Conservation (phyloP, 257 asterid genomes). For the Haberlea rhodopensis region DNA sequence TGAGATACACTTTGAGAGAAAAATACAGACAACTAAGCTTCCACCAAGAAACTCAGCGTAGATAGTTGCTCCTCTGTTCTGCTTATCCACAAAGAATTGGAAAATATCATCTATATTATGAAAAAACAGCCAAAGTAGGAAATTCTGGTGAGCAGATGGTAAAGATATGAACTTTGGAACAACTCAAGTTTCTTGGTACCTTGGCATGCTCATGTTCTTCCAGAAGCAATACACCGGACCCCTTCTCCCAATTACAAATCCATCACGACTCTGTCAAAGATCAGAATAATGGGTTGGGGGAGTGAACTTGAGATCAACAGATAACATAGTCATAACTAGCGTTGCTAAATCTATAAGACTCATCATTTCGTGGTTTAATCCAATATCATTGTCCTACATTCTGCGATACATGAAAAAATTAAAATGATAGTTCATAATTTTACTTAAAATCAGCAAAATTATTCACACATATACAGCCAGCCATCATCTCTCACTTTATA, state of each 20-base stretch:
- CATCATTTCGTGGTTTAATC: not conserved
- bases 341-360: constrained; percentile 3
- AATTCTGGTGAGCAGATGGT: not conserved
- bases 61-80: constrained; percentile 91
- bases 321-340: constrained; percentile 7
- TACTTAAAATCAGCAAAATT: too few relatives aligned
- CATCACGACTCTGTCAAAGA: constrained; percentile 75
- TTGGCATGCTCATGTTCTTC: constrained; percentile 96
- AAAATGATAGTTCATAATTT: too few relatives aligned
- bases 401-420: not conserved
- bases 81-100: constrained; percentile 31
- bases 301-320: constrained; percentile 13
- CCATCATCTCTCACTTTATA: too few relatives aligned
- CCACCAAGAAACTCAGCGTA: constrained; percentile 98
- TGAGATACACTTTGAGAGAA: too few relatives aligned
- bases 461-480: too few relatives aligned
- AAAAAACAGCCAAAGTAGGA: not conserved
- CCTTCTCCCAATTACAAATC: constrained; percentile 99
- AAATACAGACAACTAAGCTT: too few relatives aligned
- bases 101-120: constrained; percentile 8
- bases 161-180: constrained; percentile 12
- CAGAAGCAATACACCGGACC: constrained; percentile 82
- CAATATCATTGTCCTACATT: not conserved
- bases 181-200: constrained; percentile 36
- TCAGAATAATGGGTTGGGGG: constrained; percentile 10